phyloP scores from a whole-genome alignment of 2,329 filamentous ascomycete genomes.

The Hypoxylon sp. region DNA sequence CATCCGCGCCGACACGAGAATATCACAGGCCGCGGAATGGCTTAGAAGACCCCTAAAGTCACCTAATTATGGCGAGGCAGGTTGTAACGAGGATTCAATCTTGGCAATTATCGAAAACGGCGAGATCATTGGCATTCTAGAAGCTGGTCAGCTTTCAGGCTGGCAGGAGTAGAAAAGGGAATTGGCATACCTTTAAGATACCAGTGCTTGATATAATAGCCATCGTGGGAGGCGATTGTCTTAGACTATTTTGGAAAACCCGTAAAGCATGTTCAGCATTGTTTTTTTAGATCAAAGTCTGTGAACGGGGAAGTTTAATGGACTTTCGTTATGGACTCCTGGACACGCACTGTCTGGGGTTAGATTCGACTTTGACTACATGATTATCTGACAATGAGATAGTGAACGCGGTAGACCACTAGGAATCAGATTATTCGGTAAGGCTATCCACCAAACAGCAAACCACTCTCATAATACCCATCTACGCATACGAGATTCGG shows the following conservation, averaged over 20 bases:
- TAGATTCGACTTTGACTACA: neutral
- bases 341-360: neutral
- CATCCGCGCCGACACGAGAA: conserved; percentile 68
- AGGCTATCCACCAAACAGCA: neutral
- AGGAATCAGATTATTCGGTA: neutral
- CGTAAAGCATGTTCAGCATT: conserved; percentile 2
- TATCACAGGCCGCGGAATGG: conserved; percentile 68
- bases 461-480: neutral
- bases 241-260: conserved; percentile 3
- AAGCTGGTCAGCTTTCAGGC: conserved; percentile 60
- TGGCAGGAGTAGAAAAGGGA: conserved; percentile 27
- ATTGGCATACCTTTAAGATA: neutral
- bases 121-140: conserved; percentile 65
- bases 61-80: conserved; percentile 52
- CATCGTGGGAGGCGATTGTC: neutral
- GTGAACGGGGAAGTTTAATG: conserved; percentile 10
- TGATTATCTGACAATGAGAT: neutral
- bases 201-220: neutral
- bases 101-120: conserved; percentile 64
- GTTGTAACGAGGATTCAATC: conserved; percentile 61
- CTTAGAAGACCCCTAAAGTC: conserved; percentile 60
- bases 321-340: conserved; percentile 6
- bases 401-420: neutral
- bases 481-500: neutral
- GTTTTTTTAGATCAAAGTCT: neutral